phyloP scores from a whole-genome alignment of 306 rosid genomes.

The Abrus precatorius region DNA sequence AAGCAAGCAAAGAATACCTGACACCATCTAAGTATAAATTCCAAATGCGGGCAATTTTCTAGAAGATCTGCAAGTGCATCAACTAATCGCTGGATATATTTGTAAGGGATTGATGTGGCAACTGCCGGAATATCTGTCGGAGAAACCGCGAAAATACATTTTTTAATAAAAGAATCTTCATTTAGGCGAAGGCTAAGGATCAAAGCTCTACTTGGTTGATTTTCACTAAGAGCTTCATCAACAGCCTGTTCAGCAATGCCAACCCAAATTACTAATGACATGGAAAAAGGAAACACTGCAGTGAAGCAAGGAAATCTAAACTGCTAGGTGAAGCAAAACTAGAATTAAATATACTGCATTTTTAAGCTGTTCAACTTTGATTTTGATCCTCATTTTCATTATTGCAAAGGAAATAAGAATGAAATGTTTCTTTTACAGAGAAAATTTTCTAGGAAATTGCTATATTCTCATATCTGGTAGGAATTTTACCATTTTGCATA shows the following conservation, averaged over 20 bases:
- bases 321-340: slow-evolving; percentile 5
- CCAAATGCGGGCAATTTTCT: slow-evolving; percentile 88
- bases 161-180: slow-evolving; percentile 74
- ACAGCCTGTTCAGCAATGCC: slow-evolving; percentile 73
- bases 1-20: slow-evolving; percentile 63
- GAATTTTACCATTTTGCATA: slow-evolving; percentile 1
- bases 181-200: slow-evolving; percentile 87
- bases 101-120: slow-evolving; percentile 68
- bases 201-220: slow-evolving; percentile 78
- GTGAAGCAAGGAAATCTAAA: slow-evolving; percentile 19
- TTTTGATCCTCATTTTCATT: not conserved
- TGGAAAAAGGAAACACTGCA: slow-evolving; percentile 23
- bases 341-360: not conserved
- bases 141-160: slow-evolving; percentile 78
- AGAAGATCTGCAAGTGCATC: slow-evolving; percentile 87
- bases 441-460: not conserved
- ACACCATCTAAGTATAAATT: slow-evolving; percentile 88
- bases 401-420: not conserved
- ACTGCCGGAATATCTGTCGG: slow-evolving; percentile 74
- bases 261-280: slow-evolving; percentile 28
- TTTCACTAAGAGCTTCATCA: slow-evolving; percentile 74
- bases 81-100: slow-evolving; percentile 81
- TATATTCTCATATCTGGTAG: not conserved
- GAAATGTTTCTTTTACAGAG: not conserved
- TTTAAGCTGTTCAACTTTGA: slow-evolving; percentile 1